Evolutionary conservation across 495 filamentous ascomycete species (phyloP).

Genomic region (Aspergillus avenaceus): DNA sequence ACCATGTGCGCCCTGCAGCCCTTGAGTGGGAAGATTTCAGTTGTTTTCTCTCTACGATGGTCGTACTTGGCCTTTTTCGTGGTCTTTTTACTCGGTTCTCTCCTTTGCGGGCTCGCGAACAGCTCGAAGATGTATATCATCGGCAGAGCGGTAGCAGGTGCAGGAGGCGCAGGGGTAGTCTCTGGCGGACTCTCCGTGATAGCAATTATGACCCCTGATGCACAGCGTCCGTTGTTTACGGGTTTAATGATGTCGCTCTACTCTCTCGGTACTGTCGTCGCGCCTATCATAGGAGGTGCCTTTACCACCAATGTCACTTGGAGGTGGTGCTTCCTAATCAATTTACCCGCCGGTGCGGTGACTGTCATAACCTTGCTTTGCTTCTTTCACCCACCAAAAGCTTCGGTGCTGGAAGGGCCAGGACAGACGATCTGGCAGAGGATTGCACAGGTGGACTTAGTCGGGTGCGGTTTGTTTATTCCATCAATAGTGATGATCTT

Average conservation of each 20-base stretch:
- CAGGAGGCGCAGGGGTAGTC: slow-evolving; percentile 48
- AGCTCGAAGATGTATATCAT: slow-evolving; percentile 66
- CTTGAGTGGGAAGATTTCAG: slow-evolving; percentile 36
- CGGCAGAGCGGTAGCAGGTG: slow-evolving; percentile 72
- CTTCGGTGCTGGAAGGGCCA: not conserved
- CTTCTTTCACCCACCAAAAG: slow-evolving; percentile 28
- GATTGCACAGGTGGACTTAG: slow-evolving; percentile 28
- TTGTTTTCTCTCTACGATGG: slow-evolving; percentile 56
- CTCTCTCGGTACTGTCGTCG: slow-evolving; percentile 29
- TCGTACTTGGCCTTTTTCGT: slow-evolving; percentile 59
- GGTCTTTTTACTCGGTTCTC: slow-evolving; percentile 69
- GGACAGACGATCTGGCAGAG: not conserved
- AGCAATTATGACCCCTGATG: slow-evolving; percentile 2
- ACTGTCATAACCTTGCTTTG: slow-evolving; percentile 45
- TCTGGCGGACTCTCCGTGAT: slow-evolving; percentile 22
- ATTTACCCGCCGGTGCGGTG: slow-evolving; percentile 52
- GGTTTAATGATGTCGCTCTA: slow-evolving; percentile 9
- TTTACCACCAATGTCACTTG: slow-evolving; percentile 48
- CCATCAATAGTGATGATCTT: slow-evolving; percentile 51
- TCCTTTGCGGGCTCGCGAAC: slow-evolving; percentile 67
- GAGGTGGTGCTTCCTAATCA: slow-evolving; percentile 78
- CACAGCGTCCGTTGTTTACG: slow-evolving; percentile 9
- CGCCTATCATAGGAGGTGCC: slow-evolving; percentile 47
- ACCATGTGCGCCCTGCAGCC: slow-evolving; percentile 58
- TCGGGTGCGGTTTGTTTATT: slow-evolving; percentile 49